Evolutionary conservation across 345 rosid species (phyloP).

Genomic region (Salix udensis): DNA sequence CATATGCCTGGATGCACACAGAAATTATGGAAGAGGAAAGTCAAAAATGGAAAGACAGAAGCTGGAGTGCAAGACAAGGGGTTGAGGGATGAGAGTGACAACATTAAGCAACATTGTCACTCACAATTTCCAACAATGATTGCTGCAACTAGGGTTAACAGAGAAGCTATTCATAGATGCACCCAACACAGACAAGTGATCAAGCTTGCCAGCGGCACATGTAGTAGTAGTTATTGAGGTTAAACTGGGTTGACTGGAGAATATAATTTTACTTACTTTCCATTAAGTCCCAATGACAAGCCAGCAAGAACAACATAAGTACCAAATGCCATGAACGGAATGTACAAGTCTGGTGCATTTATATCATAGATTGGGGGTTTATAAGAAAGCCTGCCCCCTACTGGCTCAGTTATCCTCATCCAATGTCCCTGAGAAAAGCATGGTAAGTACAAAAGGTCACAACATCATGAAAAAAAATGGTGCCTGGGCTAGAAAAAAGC

Average conservation of each 20-base stretch:
- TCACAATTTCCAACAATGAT: neutral
- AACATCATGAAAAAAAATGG: neutral
- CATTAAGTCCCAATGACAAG: constrained; percentile 69
- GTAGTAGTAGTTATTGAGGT: neutral
- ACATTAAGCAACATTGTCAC: neutral
- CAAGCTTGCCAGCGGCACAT: neutral
- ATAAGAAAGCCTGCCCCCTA: constrained; percentile 94
- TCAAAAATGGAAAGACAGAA: neutral
- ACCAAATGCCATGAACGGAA: constrained; percentile 95
- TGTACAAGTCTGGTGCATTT: constrained; percentile 90
- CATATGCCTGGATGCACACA: neutral
- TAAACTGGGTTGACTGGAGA: neutral
- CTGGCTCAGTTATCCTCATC: constrained; percentile 93
- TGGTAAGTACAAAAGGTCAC: constrained; percentile 3
- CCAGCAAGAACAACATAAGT: constrained; percentile 88
- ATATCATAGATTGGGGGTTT: constrained; percentile 91
- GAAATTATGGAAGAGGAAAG: neutral
- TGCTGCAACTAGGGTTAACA: neutral
- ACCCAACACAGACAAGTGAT: neutral
- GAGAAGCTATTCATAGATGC: neutral
- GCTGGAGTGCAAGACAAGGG: neutral
- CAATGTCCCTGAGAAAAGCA: constrained; percentile 69
- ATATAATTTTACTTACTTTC: constrained; percentile 56
- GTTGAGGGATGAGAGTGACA: neutral
- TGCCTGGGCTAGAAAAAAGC: constrained; percentile 1